phyloP scores from a whole-genome alignment of 495 filamentous ascomycete species.

The Hypoxylon crocopeplum region DNA sequence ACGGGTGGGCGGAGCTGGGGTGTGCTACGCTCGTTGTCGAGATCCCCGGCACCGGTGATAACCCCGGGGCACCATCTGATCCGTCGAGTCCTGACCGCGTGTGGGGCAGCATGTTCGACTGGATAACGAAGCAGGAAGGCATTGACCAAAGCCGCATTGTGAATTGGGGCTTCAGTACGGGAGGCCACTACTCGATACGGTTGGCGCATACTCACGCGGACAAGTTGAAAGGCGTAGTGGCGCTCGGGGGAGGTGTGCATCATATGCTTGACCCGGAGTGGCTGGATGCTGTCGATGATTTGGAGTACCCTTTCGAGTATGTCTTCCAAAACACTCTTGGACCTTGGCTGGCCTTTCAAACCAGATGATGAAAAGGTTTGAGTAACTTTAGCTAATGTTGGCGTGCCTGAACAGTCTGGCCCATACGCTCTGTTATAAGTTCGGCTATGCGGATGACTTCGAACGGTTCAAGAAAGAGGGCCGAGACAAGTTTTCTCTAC shows the following conservation, averaged over 20 bases:
- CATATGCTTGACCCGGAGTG: conserved; percentile 69
- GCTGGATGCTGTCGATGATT: conserved; percentile 65
- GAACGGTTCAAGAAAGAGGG: conserved; percentile 65
- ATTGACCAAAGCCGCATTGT: conserved; percentile 64
- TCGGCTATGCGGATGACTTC: conserved; percentile 60
- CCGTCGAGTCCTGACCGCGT: conserved; percentile 55
- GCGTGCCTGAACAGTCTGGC: conserved; percentile 52
- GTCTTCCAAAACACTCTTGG: conserved; percentile 24
- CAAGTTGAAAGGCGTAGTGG: conserved; percentile 62
- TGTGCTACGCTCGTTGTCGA: conserved; percentile 67
- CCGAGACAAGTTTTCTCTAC: conserved; percentile 68
- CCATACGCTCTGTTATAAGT: conserved; percentile 68
- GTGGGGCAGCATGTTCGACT: conserved; percentile 70
- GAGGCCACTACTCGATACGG: conserved; percentile 74
- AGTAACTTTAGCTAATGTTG: background rate
- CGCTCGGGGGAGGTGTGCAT: conserved; percentile 70
- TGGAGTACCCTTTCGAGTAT: conserved; percentile 77
- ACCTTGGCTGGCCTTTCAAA: background rate
- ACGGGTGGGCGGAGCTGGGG: conserved; percentile 62
- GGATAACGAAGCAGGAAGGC: conserved; percentile 54
- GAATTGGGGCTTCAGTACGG: conserved; percentile 73
- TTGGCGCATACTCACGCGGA: conserved; percentile 70
- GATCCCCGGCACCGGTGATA: conserved; percentile 79
- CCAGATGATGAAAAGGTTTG: background rate
- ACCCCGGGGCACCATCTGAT: conserved; percentile 60